Base-by-base conservation (phyloP, 495 filamentous ascomycete genomes). In the Podospora conica region DNA sequence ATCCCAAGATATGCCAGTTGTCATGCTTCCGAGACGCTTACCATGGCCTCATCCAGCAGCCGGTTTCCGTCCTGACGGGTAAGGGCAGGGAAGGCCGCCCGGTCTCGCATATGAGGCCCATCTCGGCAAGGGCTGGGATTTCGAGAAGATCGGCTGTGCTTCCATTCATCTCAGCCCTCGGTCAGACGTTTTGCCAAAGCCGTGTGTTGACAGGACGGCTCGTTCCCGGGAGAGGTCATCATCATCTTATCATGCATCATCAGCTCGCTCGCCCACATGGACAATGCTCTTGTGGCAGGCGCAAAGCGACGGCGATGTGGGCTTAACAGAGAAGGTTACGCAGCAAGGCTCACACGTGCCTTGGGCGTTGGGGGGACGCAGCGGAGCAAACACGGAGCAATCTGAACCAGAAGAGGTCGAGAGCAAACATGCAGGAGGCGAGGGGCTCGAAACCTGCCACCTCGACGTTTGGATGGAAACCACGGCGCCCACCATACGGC, bases 111-210 rank as follows among this genome's bases (percentile, higher is more conserved):
- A 27, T 54, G 55, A 29, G 15, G 58, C 48, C 65, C 61, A 27
- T 48, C 9, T 65, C 55, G 60, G 53, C 53, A 25, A 9, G 24
- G 24, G 57, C 63, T 61, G 60, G 55, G 53, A 55, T 61, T 68
- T 73, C 71, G 68, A 73, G 68, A 73, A 73, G 56, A 65, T 53
- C 58, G 58, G 55, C 28, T 28, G 66, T 53, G 62, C 68, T 64
- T 66, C 66, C 62, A 67, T 65, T 56, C 8, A 48, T 48, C 2
- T 48, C 40, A 48, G 40, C 40, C 40, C 40, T 48, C 40, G 40
- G 40, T n/a, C 40, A 6, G 40, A 48, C 18, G 40, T 48, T n/a
- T 48, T 48, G 18, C 40, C 40, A 48, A 48, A 48, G 40, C 40
- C 18, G 40, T 48, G 40, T 48, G 40, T 11, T 48, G 40, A 48